These are phyloP conservation scores for Pisolithus orientalis DNA, from an alignment of 768 basidiomycete genomes.

Conservation along the genomic window DNA sequence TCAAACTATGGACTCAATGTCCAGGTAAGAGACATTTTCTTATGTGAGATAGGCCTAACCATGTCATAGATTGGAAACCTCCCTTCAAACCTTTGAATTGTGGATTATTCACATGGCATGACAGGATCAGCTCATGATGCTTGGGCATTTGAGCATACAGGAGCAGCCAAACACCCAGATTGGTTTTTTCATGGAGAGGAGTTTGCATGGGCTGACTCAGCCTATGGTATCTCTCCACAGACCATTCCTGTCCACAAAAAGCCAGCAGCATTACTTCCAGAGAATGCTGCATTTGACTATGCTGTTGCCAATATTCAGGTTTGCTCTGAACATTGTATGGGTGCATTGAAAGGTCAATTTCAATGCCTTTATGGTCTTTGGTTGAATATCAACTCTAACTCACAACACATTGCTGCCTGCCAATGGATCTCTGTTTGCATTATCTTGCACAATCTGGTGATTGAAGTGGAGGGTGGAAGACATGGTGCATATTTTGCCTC, in stretches of 20 bases:
- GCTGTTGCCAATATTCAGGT: slow-evolving; percentile 23
- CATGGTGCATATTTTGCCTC: too few species aligned
- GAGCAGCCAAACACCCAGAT: slow-evolving; percentile 16
- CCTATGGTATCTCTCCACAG: too few species aligned
- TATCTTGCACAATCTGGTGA: too few species aligned
- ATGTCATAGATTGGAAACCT: slow-evolving; percentile 29
- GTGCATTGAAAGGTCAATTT: slow-evolving; percentile 29
- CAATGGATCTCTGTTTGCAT: too few species aligned
- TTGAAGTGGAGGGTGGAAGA: too few species aligned
- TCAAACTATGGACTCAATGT: slow-evolving; percentile 31
- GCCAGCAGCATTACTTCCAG: slow-evolving; percentile 21
- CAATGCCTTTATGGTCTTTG: too few species aligned
- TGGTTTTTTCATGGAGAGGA: slow-evolving; percentile 25
- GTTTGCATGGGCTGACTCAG: slow-evolving; percentile 11
- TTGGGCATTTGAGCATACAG: slow-evolving; percentile 27
- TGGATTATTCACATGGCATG: slow-evolving; percentile 28
- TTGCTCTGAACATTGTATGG: slow-evolving; percentile 34
- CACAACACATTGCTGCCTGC: too few species aligned
- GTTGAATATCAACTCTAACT: too few species aligned
- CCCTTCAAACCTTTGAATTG: slow-evolving; percentile 19
- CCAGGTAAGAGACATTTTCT: too few species aligned
- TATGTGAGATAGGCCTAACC: too few species aligned
- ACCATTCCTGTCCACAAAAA: slow-evolving; percentile 26
- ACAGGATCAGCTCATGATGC: slow-evolving; percentile 33
- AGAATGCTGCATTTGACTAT: slow-evolving; percentile 24